A percentile compares a stretch with the other conserved stretches of the same genome.
Conservation (phyloP, 2,329 filamentous ascomycete species). For the Aspergillus sp. region DNA sequence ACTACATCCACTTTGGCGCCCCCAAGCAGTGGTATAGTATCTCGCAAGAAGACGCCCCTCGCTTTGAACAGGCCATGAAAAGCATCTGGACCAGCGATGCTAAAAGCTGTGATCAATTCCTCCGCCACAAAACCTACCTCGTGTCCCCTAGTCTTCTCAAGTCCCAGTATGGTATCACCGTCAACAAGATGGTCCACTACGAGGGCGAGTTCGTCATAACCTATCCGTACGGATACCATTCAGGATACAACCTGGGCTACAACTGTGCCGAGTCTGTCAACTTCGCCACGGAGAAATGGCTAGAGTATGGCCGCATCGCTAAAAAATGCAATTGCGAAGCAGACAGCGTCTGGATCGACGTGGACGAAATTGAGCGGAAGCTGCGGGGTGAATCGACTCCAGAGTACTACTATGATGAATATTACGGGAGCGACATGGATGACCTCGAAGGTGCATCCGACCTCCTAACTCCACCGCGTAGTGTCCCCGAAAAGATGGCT, state of each 20-base stretch:
- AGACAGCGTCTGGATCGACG: conserved; percentile 97
- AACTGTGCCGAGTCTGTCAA: conserved; percentile 99
- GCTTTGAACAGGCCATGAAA: conserved; percentile 93
- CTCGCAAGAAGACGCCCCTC: conserved; percentile 84
- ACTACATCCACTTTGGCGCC: conserved; percentile 97
- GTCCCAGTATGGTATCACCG: conserved; percentile 86
- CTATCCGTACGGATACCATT: conserved; percentile 97
- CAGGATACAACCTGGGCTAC: conserved; percentile 94
- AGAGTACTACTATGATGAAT: conserved; percentile 40
- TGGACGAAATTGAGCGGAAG: conserved; percentile 91
- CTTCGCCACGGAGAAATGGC: conserved; percentile 90
- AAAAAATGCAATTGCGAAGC: conserved; percentile 96
- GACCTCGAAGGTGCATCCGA: conserved; percentile 59
- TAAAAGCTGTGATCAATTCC: conserved; percentile 91
- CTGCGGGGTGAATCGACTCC: conserved; percentile 70
- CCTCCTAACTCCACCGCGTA: conserved; percentile 70
- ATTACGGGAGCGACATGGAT: conserved; percentile 57
- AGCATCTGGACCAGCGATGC: conserved; percentile 90
- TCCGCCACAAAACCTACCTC: conserved; percentile 94
- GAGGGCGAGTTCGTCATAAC: conserved; percentile 98
- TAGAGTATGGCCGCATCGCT: conserved; percentile 89
- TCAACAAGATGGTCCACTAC: conserved; percentile 91
- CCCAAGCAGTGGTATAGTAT: conserved; percentile 99
- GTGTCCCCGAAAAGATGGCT: conserved; percentile 63
- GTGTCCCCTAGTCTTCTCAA: conserved; percentile 86